Evolutionary conservation across 139 green algal genomes (phyloP).

Genomic region (Chlamydomonas sp.): DNA sequence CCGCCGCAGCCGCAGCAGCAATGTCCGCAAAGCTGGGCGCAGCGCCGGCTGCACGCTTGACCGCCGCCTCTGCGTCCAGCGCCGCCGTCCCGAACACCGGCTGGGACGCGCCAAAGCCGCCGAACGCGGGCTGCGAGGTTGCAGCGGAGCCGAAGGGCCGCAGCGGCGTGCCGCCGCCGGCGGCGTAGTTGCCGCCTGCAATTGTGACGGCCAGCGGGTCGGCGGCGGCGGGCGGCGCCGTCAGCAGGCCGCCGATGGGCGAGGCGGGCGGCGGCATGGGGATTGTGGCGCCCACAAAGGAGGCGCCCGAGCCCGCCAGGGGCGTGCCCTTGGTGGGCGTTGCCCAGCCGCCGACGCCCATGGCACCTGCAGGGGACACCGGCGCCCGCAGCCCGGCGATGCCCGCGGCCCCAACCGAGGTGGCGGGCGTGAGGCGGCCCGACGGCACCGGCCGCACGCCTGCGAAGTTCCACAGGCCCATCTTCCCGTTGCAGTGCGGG

Average conservation of each 20-base stretch:
- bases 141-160: not conserved
- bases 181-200: slow-evolving; percentile 37
- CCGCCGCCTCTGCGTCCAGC: not conserved
- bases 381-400: not conserved
- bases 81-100: slow-evolving; percentile 36
- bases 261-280: not conserved
- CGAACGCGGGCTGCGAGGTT: slow-evolving; percentile 24
- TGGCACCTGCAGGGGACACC: not conserved
- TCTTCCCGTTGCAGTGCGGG: slow-evolving; percentile 29
- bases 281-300: no score
- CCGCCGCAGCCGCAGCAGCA: not conserved
- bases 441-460: slow-evolving; percentile 14
- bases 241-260: not conserved
- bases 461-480: slow-evolving; percentile 46
- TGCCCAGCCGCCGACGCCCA: no score
- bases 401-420: not conserved
- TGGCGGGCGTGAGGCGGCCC: not conserved
- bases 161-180: not conserved
- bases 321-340: not conserved
- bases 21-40: not conserved
- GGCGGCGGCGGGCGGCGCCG: not conserved
- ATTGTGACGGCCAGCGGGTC: slow-evolving; percentile 39
- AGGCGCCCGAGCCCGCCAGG: no score
- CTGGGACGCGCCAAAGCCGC: not conserved
- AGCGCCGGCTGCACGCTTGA: not conserved